Conservation (phyloP, 441 rosid species). For the Erodium texanum region DNA sequence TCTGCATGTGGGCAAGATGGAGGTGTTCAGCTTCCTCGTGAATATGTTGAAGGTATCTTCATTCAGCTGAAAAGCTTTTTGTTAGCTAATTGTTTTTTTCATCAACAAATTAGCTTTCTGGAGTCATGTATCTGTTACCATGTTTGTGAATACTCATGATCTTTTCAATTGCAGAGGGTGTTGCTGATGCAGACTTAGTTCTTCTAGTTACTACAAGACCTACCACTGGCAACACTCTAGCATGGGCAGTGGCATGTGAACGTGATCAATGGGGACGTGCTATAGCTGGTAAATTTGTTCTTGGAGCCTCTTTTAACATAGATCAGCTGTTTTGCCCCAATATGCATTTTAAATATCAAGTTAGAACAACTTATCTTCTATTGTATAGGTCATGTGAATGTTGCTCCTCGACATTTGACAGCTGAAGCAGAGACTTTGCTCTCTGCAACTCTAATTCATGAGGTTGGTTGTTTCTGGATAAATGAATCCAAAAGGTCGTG, state of each 20-base stretch:
- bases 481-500: slow-evolving; percentile 8
- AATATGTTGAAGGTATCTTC: slow-evolving; percentile 78
- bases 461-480: slow-evolving; percentile 36
- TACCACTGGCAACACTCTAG: slow-evolving; percentile 96
- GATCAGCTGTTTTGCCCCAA: background rate
- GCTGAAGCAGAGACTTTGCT: slow-evolving; percentile 94
- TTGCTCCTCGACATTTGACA: slow-evolving; percentile 97
- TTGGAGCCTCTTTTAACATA: background rate
- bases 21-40: slow-evolving; percentile 94
- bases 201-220: slow-evolving; percentile 97
- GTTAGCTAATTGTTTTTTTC: slow-evolving; percentile 13
- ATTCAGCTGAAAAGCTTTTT: slow-evolving; percentile 13
- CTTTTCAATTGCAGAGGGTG: slow-evolving; percentile 54
- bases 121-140: background rate
- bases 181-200: slow-evolving; percentile 82
- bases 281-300: slow-evolving; percentile 60
- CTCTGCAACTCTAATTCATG: slow-evolving; percentile 94
- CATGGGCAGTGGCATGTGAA: slow-evolving; percentile 99
- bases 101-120: background rate
- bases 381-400: slow-evolving; percentile 86
- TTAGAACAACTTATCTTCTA: slow-evolving; percentile 10
- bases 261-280: slow-evolving; percentile 99
- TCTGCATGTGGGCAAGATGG: slow-evolving; percentile 99
- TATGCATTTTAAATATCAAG: slow-evolving; percentile 15
- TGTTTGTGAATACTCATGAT: slow-evolving; percentile 9